Evolutionary conservation across 192 early-diverging fungal species (phyloP).

Genomic region (Linnemannia elongata): DNA sequence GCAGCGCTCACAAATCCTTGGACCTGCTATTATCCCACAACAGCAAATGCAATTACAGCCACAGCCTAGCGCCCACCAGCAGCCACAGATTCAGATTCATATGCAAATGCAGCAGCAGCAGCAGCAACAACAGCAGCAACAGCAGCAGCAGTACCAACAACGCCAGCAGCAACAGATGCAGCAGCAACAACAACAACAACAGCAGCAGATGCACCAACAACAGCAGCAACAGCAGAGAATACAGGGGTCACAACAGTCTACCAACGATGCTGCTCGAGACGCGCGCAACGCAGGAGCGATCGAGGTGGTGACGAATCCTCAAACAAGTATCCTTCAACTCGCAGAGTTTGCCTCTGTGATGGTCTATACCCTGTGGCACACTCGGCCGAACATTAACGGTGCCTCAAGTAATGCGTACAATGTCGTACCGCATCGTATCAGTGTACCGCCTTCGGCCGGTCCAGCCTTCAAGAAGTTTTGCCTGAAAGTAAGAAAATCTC

Average conservation of each 20-base stretch:
- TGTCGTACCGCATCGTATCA: constrained; percentile 52
- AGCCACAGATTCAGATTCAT: background rate
- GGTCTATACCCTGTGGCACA: constrained; percentile 60
- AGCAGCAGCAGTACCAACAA: too few species aligned
- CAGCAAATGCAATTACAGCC: constrained; percentile 3
- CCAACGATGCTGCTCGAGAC: constrained; percentile 11
- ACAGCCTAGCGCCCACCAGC: constrained; percentile 1
- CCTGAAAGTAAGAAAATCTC: constrained; percentile 35
- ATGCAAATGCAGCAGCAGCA: constrained; percentile 2
- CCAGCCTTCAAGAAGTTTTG: constrained; percentile 55
- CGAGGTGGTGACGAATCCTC: constrained; percentile 40
- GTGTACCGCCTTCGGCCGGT: constrained; percentile 47
- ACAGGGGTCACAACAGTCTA: constrained; percentile 8
- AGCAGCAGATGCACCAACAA: constrained; percentile 16
- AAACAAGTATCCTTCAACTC: constrained; percentile 45
- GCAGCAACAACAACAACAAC: constrained; percentile 1
- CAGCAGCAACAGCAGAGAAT: constrained; percentile 19
- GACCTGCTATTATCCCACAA: background rate
- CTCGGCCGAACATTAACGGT: constrained; percentile 53
- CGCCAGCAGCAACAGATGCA: background rate
- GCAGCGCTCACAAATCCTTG: constrained; percentile 16
- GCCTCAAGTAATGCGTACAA: constrained; percentile 56
- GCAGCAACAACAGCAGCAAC: constrained; percentile 10
- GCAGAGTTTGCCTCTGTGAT: constrained; percentile 56
- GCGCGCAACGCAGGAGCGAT: constrained; percentile 28